Base-by-base conservation (phyloP, 352 stramenopile species). In the Phytophthora aleatoria region DNA sequence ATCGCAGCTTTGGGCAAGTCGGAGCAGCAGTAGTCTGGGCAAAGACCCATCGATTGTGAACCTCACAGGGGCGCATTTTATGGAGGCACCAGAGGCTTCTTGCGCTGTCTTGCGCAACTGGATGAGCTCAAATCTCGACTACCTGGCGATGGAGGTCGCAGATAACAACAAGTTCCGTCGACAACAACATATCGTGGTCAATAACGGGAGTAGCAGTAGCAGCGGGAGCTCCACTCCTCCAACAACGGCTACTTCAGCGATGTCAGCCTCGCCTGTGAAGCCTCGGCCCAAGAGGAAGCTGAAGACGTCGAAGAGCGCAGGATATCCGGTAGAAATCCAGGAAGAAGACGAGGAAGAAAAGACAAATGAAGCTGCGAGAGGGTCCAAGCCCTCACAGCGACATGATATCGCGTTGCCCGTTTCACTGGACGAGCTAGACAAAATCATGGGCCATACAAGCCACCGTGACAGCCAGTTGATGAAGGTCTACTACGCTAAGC, bases 391-490 rank as follows among this genome's bases (percentile, higher is more conserved):
- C n/a, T 69, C 54, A 8, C 61, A 72, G 15, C 54, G 43, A 36
- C 54, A 36, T 56, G 61, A 63, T 48, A 16, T 44, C 1, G 58
- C 61, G 9, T 63, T 71, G 50, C 67, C 69, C 16, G 71, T 89
- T 16, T 75, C 80, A 27, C 50, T 67, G 4, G 67, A 82, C 15
- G 81, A 91, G 43, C 67, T 92, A 41, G 78, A 88, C 31, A 64
- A 75, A 39, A 66, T 90, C 13, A 88, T 91, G 33, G 82, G 81
- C 1, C 56, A 75, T 54, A 85, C 79, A 39, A 79, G 65, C 9
- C 82, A 92, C 53, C 81, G 82, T 13, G 78, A 90, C 57, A 90
- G 77, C 39, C 81, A 91, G 35, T 36, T 92, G 9, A 90, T 92
- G 83, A 78, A 83, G 41, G 61, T 92, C 0, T 92, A 92, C 58